Evolutionary conservation across 257 asterid species (phyloP).

Genomic region (Solanum rostratum): DNA sequence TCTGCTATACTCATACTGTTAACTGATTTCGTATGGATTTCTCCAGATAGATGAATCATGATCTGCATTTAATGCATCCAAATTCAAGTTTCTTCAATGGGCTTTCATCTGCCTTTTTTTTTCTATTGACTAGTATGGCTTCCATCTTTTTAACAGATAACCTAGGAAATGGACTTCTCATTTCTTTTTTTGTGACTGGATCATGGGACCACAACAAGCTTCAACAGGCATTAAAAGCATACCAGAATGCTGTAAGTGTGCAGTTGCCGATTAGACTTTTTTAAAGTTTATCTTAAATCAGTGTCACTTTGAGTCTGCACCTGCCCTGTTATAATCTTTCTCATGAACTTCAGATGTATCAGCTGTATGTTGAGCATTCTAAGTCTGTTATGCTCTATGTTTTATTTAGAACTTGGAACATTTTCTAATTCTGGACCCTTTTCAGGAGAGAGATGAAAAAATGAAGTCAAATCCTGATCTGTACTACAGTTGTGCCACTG

Average conservation of each 20-base stretch:
- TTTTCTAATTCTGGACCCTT: constrained; percentile 4
- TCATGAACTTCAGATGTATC: not conserved
- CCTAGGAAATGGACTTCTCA: constrained; percentile 82
- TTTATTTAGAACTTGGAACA: not conserved
- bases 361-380: constrained; percentile 2
- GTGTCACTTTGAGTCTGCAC: not conserved
- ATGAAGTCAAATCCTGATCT: constrained; percentile 85
- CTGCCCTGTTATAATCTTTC: not conserved
- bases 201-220: constrained; percentile 80
- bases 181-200: constrained; percentile 79
- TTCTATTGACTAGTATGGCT: not conserved
- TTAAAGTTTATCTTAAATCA: not conserved
- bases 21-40: not conserved
- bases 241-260: constrained; percentile 88
- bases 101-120: not conserved
- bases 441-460: constrained; percentile 83
- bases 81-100: not conserved
- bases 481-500: constrained; percentile 80
- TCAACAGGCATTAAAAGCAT: constrained; percentile 72
- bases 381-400: not conserved
- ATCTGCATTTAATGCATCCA: not conserved
- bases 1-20: not conserved
- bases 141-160: constrained; percentile 44
- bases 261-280: not conserved
- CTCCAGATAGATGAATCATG: not conserved